Evolutionary conservation across 2,329 filamentous ascomycete genomes (phyloP), one percentile per base, ranked within the genome.

Genomic region (Aspergillus persii): DNA sequence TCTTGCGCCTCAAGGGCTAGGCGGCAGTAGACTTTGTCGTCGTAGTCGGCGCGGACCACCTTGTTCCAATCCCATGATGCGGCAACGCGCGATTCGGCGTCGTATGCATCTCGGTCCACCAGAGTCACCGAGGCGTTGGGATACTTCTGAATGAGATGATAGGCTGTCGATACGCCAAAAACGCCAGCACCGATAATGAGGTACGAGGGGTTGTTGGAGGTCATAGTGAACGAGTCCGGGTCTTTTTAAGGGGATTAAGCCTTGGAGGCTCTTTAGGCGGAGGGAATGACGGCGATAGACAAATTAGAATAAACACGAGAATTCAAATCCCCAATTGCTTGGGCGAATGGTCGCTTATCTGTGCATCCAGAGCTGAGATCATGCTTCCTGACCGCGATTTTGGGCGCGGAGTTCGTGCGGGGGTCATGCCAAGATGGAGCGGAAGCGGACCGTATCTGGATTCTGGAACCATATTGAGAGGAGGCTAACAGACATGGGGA

Each of bases 21-120:
- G 57, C 50, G 57, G 54, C 67, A 69, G 33, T 70, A 70, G 18
- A 69, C 47, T 33, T 69, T 70, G 54, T 70, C 68, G 47, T 70
- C 68, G 56, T 70, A 70, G 54, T 70, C 68, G 18, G 68, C 68
- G 29, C 68, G 68, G 18, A 70, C 58, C 8, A 70, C 68, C 53
- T 70, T 70, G 53, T 70, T 70, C 68, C 68, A 70, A 55, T 70
- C 68, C 68, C 68, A 70, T 27, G 68, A 70, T 57, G 60, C 71
- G 48, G 65, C 73, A 51, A 65, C 72, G 2, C 72, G 72, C 6
- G 67, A 70, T n/a, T 72, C 68, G 18, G 71, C 72, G 26, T 74
- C 71, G 54, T 71, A 74, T 54, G 70, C 70, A 60, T 74, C 68
- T 49, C 68, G 61, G 39, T 70, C 68, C 1, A 70, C 60, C 2